A percentile compares a stretch with the other conserved stretches of the same genome.
Evolutionary conservation across 352 stramenopile genomes (phyloP).

Genomic region (Phytophthora macrochlamydospora): DNA sequence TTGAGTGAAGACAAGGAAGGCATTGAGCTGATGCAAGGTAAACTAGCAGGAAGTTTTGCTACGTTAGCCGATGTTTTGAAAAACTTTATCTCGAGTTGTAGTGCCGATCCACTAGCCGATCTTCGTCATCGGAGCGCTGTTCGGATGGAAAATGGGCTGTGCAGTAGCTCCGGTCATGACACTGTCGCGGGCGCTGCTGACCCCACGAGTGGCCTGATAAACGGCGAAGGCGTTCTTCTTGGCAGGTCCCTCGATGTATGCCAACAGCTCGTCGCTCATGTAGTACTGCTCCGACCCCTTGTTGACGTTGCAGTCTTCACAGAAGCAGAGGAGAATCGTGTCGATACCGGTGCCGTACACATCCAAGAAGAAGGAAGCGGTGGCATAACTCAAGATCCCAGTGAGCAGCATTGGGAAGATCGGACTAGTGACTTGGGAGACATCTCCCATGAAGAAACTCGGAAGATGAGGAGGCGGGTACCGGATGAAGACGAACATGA

Average conservation of each 20-base stretch:
- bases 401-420: slow-evolving; percentile 85
- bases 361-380: slow-evolving; percentile 79
- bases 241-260: slow-evolving; percentile 77
- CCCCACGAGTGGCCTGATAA: slow-evolving; percentile 44
- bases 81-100: too few relatives aligned
- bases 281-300: slow-evolving; percentile 79
- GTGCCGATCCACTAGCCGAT: slow-evolving; percentile 1
- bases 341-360: slow-evolving; percentile 87
- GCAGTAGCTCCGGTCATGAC: slow-evolving; percentile 32
- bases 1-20: too few relatives aligned
- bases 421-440: slow-evolving; percentile 64
- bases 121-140: slow-evolving; percentile 18
- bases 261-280: slow-evolving; percentile 84
- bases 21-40: too few relatives aligned
- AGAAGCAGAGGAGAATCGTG: slow-evolving; percentile 89
- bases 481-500: slow-evolving; percentile 85
- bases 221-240: slow-evolving; percentile 79
- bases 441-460: slow-evolving; percentile 79
- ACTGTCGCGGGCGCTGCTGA: slow-evolving; percentile 21
- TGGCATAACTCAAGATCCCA: slow-evolving; percentile 71
- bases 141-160: slow-evolving; percentile 31
- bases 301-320: slow-evolving; percentile 85
- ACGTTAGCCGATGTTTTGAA: too few relatives aligned
- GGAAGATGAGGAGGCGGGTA: slow-evolving; percentile 56
- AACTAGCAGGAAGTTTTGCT: too few relatives aligned